Base-by-base conservation (phyloP, 805 yeast species). In the Candida sonorensis region DNA sequence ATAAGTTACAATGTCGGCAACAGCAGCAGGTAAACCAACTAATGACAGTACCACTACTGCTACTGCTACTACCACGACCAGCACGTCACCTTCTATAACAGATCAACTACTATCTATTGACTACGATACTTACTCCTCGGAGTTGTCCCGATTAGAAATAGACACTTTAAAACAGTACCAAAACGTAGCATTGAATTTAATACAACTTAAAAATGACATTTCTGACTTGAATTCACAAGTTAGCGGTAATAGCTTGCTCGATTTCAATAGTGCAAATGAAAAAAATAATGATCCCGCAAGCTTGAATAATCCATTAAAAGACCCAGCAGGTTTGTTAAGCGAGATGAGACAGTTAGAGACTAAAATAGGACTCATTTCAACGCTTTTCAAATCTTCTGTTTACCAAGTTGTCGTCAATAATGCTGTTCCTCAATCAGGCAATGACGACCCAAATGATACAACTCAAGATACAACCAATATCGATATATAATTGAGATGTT, bases 81-180 rank as follows among this genome's bases (percentile, higher is more conserved):
- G n/a, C n/a, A n/a, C n/a, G n/a, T n/a, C n/a, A n/a, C 16, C 26
- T 10, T 12, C 37, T 8, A 27, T 35, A 13, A 29, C 35, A 18
- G 42, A 37, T 25, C 46, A 44, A 32, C 34, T 45, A 22, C 28
- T 45, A 17, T 36, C 42, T 10, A 42, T 47, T 16, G 52, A 47
- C 31, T 45, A 45, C 30, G 52, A 47, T 36, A 44, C 52, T 14
- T 42, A 45, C 28, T 28, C 46, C 4, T 42, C 47, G 5, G 62
- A 59, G 34, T 53, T 59, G 6, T 41, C 59, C 0, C 50, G 49
- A 14, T 45, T 56, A 10, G 69, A 66, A 36, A 43, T 54, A 8
- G 53, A 51, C 17, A 50, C 65, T 4, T 52, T 66, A 7, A 54
- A 54, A 20, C 59, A 62, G 33, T 66, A 66, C 26, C 69, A 66